Percentiles rank a stretch among this genome's conserved stretches.
These are phyloP conservation scores for Vairimorpha ceranae DNA, from an alignment of 371 early-diverging fungal genomes.

Conservation along the genomic window DNA sequence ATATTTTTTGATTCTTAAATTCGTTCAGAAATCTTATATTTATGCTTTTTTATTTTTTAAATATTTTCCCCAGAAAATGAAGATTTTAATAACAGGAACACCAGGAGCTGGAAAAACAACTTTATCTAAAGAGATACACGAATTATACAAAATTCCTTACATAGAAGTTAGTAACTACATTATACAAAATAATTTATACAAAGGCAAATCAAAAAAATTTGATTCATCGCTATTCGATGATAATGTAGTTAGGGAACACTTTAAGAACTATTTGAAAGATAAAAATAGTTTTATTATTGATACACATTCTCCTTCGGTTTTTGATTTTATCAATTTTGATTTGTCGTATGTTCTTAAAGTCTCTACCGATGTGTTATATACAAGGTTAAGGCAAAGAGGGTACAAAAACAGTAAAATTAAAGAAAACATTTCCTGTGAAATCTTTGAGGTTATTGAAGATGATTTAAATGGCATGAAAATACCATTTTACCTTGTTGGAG, in stretches of 20 bases:
- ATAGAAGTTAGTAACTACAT: conserved; percentile 79
- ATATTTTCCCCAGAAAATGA: too few relatives aligned
- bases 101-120: conserved; percentile 96
- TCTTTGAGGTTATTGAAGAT: conserved; percentile 85
- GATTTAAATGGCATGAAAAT: conserved; percentile 76
- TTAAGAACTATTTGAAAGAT: conserved; percentile 39
- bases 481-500: conserved; percentile 30
- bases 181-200: conserved; percentile 74
- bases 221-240: conserved; percentile 81
- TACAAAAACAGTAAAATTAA: conserved; percentile 77
- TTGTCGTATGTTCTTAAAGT: conserved; percentile 79
- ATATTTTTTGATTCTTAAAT: too few relatives aligned
- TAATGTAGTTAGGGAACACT: conserved; percentile 68
- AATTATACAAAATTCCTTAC: conserved; percentile 67
- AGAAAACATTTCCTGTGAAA: conserved; percentile 92
- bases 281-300: conserved; percentile 54
- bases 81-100: conserved; percentile 89
- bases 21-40: too few relatives aligned
- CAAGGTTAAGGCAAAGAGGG: conserved; percentile 73
- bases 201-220: conserved; percentile 74
- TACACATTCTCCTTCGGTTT: conserved; percentile 57
- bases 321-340: conserved; percentile 72
- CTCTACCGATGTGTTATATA: conserved; percentile 71
- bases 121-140: conserved; percentile 71
- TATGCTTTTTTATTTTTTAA: too few relatives aligned